Evolutionary conservation across 257 asterid species (phyloP).

Genomic region (Oldenlandia corymbosa): DNA sequence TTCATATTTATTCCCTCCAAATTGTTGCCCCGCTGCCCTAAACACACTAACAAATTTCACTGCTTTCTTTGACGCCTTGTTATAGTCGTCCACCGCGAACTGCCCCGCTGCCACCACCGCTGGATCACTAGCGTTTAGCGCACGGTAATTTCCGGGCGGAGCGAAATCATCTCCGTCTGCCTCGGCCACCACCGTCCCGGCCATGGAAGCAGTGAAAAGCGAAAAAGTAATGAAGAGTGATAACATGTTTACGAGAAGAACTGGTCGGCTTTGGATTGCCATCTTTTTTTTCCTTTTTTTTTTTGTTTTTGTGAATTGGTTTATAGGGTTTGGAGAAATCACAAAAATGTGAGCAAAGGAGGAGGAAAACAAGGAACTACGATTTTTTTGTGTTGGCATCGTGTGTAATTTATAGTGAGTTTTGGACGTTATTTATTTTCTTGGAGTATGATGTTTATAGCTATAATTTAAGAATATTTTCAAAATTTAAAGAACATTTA

Average conservation of each 20-base stretch:
- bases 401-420: too few relatives aligned
- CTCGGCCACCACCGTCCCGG: not conserved
- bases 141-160: not conserved
- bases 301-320: not conserved
- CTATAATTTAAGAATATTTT: too few relatives aligned
- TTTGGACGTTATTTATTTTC: too few relatives aligned
- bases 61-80: not conserved
- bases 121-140: not conserved
- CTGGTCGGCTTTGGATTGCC: not conserved
- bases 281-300: not conserved
- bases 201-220: not conserved
- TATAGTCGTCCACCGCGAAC: not conserved
- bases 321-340: too few relatives aligned
- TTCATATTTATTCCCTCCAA: not conserved
- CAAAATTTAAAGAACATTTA: too few relatives aligned
- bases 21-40: not conserved
- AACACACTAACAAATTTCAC: not conserved
- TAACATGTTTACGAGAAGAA: not conserved
- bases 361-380: too few relatives aligned
- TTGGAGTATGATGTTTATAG: too few relatives aligned
- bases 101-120: too few relatives aligned
- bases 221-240: constrained; percentile 7
- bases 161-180: not conserved
- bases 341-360: too few relatives aligned
- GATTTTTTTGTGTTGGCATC: too few relatives aligned